These are phyloP conservation scores for Haematococcus lacustris DNA, from an alignment of 139 green algal genomes.

Conservation along the genomic window DNA sequence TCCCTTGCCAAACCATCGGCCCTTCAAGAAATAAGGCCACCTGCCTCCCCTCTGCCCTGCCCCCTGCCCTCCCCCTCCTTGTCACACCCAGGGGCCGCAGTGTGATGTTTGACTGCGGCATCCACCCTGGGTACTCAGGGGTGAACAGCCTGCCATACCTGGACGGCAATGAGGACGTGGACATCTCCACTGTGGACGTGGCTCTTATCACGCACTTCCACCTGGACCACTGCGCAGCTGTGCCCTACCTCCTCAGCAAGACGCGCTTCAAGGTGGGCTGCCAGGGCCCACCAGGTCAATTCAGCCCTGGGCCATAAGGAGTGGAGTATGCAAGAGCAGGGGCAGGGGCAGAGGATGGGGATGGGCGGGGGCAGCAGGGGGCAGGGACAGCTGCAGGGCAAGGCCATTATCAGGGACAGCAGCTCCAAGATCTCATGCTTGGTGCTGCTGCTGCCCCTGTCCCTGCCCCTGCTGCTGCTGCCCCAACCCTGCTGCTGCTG, in stretches of 20 bases:
- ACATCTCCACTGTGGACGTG: constrained; percentile 49
- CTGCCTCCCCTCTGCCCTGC: neutral
- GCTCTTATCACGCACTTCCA: constrained; percentile 98
- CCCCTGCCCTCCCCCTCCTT: neutral
- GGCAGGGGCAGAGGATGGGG: neutral
- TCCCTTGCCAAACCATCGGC: neutral
- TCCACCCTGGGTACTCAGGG: constrained; percentile 86
- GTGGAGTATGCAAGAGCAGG: neutral
- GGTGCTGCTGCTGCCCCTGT: too few relatives aligned
- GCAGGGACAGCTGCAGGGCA: too few relatives aligned
- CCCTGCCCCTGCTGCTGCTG: too few relatives aligned
- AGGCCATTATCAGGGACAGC: too few relatives aligned
- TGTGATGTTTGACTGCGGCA: constrained; percentile 93
- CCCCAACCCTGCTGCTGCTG: too few relatives aligned
- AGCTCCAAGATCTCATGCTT: too few relatives aligned
- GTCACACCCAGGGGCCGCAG: constrained; percentile 52
- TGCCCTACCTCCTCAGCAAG: constrained; percentile 83
- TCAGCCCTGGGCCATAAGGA: too few relatives aligned
- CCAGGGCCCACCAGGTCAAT: too few relatives aligned
- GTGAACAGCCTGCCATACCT: constrained; percentile 85
- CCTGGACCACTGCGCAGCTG: constrained; percentile 92
- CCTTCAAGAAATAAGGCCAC: too few relatives aligned
- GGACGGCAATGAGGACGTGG: constrained; percentile 46
- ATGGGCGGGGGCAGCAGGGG: too few relatives aligned
- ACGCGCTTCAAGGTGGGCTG: constrained; percentile 76